A percentile compares a stretch with the other conserved stretches of the same genome.
These are phyloP conservation scores for Annulohypoxylon bovei DNA, from an alignment of 495 filamentous ascomycete species.

Conservation along the genomic window DNA sequence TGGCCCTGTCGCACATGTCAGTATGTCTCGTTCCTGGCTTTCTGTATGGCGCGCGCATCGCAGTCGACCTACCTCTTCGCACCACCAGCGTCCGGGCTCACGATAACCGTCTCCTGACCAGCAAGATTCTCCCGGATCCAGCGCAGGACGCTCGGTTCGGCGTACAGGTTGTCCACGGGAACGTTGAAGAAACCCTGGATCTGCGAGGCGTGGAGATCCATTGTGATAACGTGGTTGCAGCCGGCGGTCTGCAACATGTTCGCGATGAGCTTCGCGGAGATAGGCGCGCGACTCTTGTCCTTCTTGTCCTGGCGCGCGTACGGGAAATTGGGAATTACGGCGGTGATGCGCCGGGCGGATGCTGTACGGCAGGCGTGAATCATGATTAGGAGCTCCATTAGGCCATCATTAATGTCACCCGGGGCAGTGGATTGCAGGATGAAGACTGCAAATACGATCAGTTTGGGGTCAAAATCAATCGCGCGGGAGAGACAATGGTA, in stretches of 20 bases:
- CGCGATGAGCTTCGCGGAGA: conserved; percentile 91
- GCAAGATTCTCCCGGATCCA: conserved; percentile 91
- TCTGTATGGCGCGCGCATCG: background rate
- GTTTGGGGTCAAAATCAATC: conserved; percentile 17
- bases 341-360: conserved; percentile 90
- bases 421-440: conserved; percentile 95
- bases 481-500: background rate
- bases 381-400: conserved; percentile 99
- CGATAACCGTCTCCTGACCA: conserved; percentile 88
- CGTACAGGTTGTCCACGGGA: conserved; percentile 96
- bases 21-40: background rate
- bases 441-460: conserved; percentile 68
- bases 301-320: conserved; percentile 99
- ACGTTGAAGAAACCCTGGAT: conserved; percentile 97
- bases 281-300: conserved; percentile 88
- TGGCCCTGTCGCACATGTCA: conserved; percentile 67
- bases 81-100: conserved; percentile 95
- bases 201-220: conserved; percentile 84
- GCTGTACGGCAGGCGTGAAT: conserved; percentile 99
- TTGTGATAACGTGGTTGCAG: conserved; percentile 85
- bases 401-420: conserved; percentile 96
- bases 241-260: conserved; percentile 98
- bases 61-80: conserved; percentile 81
- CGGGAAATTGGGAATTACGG: conserved; percentile 94
- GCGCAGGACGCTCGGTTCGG: conserved; percentile 88